Percentiles rank a stretch among this genome's conserved stretches.
phyloP scores from a whole-genome alignment of 495 filamentous ascomycete genomes.

The Eremomyces bilateralis region DNA sequence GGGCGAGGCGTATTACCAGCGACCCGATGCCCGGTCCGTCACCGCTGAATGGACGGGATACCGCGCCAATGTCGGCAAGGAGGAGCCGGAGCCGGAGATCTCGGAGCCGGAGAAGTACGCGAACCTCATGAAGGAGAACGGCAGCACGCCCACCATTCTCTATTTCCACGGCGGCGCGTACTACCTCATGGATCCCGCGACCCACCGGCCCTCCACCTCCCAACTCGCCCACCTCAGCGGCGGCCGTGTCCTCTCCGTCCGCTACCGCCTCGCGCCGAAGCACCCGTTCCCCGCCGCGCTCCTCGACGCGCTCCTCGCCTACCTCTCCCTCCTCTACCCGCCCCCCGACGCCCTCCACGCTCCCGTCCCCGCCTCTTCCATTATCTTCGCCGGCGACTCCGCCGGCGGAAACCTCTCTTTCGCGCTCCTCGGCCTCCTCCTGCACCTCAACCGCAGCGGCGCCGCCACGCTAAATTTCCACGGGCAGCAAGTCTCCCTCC shows the following conservation, averaged over 20 bases:
- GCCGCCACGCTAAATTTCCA: conserved; percentile 49
- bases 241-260: conserved; percentile 47
- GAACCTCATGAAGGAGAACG: conserved; percentile 47
- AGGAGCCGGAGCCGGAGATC: conserved; percentile 32
- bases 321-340: conserved; percentile 66
- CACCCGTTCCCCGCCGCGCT: conserved; percentile 64
- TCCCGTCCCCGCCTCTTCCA: conserved; percentile 42
- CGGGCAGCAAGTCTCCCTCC: conserved; percentile 33
- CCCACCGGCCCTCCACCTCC: conserved; percentile 23
- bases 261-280: conserved; percentile 79
- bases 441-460: conserved; percentile 20
- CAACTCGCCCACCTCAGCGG: conserved; percentile 28
- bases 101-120: conserved; percentile 52
- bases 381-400: conserved; percentile 69
- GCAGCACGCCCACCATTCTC: conserved; percentile 43
- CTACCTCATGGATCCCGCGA: conserved; percentile 37
- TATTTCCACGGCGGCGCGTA: conserved; percentile 88
- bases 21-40: conserved; percentile 34
- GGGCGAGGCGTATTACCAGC: conserved; percentile 20
- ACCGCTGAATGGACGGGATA: conserved; percentile 81
- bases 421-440: conserved; percentile 47
- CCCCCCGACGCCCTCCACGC: conserved; percentile 50
- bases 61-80: conserved; percentile 32
- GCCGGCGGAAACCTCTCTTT: conserved; percentile 64
- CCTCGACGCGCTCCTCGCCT: conserved; percentile 63